These are phyloP conservation scores for Tetrapisispora iriomotensis DNA, from an alignment of 805 yeast species.

Conservation along the genomic window DNA sequence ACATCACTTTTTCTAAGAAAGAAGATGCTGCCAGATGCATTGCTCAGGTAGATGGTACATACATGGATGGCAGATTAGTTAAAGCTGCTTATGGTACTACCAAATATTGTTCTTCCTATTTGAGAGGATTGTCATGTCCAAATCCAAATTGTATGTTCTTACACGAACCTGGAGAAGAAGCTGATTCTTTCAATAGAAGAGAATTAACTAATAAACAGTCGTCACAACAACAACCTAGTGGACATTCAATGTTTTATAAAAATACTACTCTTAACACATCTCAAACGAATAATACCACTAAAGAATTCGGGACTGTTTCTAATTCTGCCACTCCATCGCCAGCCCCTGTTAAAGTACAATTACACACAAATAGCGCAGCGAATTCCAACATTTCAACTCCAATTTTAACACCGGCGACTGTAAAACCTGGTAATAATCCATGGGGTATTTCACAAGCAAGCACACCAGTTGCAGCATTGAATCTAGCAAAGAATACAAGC, in stretches of 20 bases:
- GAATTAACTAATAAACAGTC: conserved; percentile 31
- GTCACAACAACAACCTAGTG: conserved; percentile 12
- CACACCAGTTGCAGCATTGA: conserved; percentile 20
- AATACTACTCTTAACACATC: conserved; percentile 8
- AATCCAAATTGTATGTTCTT: conserved; percentile 98
- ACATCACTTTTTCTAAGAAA: conserved; percentile 84
- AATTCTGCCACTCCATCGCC: conserved; percentile 19
- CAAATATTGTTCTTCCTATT: conserved; percentile 91
- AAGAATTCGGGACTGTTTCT: conserved; percentile 9
- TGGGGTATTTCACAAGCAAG: conserved; percentile 28
- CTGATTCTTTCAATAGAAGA: conserved; percentile 81
- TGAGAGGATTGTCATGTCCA: conserved; percentile 93
- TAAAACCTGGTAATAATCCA: conserved; percentile 26
- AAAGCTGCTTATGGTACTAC: conserved; percentile 98
- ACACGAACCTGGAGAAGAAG: conserved; percentile 99
- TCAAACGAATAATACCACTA: neutral
- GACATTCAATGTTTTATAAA: conserved; percentile 7
- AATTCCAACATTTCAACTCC: conserved; percentile 17
- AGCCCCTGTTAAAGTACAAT: conserved; percentile 21
- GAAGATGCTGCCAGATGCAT: conserved; percentile 96
- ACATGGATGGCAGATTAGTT: conserved; percentile 81
- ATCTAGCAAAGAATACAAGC: conserved; percentile 18
- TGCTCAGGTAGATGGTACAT: conserved; percentile 81
- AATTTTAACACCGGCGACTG: conserved; percentile 26
- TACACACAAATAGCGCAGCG: conserved; percentile 14